A percentile compares a stretch with the other conserved stretches of the same genome.
These are phyloP conservation scores for Sporisorium exsertum DNA, from an alignment of 1,284 basidiomycete species.

Conservation along the genomic window DNA sequence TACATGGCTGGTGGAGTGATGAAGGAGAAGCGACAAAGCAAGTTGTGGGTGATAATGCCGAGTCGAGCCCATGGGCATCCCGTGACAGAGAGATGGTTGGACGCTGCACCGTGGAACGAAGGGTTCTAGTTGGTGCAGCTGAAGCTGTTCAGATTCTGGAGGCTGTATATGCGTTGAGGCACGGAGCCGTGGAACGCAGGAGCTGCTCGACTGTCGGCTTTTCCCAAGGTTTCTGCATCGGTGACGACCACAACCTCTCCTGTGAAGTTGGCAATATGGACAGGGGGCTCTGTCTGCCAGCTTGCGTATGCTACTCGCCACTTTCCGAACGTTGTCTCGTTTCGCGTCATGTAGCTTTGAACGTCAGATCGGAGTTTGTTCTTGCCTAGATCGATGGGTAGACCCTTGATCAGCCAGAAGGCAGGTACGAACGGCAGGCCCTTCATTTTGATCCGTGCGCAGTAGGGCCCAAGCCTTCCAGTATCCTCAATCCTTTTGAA, in stretches of 20 bases:
- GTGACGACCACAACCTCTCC: slow-evolving; percentile 7
- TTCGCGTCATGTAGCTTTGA: slow-evolving; percentile 1
- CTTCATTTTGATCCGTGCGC: background rate
- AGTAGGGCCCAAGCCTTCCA: background rate
- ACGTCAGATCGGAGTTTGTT: background rate
- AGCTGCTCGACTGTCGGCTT: background rate
- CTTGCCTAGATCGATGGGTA: background rate
- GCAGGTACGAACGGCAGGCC: slow-evolving; percentile 8
- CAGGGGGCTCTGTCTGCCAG: background rate
- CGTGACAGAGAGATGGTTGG: too few relatives aligned
- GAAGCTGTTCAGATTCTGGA: background rate
- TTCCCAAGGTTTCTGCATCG: slow-evolving; percentile 4
- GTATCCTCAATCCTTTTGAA: background rate
- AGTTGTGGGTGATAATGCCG: too few relatives aligned
- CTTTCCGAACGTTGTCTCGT: slow-evolving; percentile 2
- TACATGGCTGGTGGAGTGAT: too few relatives aligned
- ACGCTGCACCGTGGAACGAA: too few relatives aligned
- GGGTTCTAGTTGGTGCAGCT: background rate
- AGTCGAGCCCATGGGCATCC: too few relatives aligned
- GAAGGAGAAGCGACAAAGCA: too few relatives aligned
- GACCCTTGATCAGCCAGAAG: slow-evolving; percentile 9
- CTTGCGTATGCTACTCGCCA: slow-evolving; percentile 4
- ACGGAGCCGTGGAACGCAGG: slow-evolving; percentile 1
- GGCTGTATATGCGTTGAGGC: background rate
- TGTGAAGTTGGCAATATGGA: background rate